Conservation (phyloP, 2,329 filamentous ascomycete species). For the Dothideomycetes sp. region DNA sequence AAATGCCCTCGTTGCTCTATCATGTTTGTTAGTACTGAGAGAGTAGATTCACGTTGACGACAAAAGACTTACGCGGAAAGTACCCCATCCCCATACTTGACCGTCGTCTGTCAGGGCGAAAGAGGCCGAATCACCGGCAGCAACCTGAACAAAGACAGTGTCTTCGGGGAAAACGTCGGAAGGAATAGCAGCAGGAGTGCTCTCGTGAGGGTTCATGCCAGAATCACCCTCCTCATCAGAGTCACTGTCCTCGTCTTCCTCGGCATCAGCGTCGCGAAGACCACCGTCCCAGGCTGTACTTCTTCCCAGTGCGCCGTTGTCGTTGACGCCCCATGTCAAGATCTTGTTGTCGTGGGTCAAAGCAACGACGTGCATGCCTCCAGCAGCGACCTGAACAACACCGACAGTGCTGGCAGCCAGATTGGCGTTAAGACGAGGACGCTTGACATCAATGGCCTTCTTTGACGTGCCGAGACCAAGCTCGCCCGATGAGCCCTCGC, state of each 20-base stretch:
- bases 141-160: constrained; percentile 57
- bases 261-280: constrained; percentile 46
- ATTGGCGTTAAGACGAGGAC: constrained; percentile 59
- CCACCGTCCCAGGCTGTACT: constrained; percentile 62
- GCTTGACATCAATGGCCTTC: constrained; percentile 61
- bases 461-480: constrained; percentile 64
- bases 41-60: neutral
- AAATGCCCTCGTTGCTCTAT: constrained; percentile 55
- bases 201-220: constrained; percentile 63
- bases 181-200: constrained; percentile 53
- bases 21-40: neutral
- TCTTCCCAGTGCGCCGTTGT: constrained; percentile 70
- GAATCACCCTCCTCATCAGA: constrained; percentile 49
- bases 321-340: constrained; percentile 80
- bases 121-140: constrained; percentile 63
- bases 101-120: constrained; percentile 70
- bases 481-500: constrained; percentile 71
- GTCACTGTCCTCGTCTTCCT: constrained; percentile 48
- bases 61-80: constrained; percentile 53
- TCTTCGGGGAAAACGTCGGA: constrained; percentile 49
- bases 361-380: constrained; percentile 73
- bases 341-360: constrained; percentile 74
- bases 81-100: constrained; percentile 74
- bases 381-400: constrained; percentile 66
- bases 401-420: constrained; percentile 49